A percentile compares a stretch with the other conserved stretches of the same genome.
These are phyloP conservation scores for Magnaporthales sp. DNA, from an alignment of 2,329 filamentous ascomycete species.

Conservation along the genomic window DNA sequence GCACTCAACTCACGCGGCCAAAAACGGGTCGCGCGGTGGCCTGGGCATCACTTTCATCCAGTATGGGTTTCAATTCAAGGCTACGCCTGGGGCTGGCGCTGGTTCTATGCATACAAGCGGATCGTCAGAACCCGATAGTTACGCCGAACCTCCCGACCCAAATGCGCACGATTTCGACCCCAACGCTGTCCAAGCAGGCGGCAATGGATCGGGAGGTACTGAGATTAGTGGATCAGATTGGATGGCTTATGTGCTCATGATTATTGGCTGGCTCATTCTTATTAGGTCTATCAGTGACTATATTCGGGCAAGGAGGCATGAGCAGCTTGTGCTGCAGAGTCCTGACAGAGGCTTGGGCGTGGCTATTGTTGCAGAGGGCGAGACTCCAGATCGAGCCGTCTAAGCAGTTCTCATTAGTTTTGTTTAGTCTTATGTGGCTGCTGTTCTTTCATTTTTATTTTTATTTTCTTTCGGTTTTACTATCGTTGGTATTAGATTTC, in stretches of 20 bases:
- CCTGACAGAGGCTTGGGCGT: conserved; percentile 80
- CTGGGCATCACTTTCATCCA: conserved; percentile 93
- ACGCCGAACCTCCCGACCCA: conserved; percentile 70
- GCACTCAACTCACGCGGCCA: conserved; percentile 95
- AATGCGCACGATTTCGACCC: conserved; percentile 87
- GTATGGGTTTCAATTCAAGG: conserved; percentile 94
- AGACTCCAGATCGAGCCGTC: conserved; percentile 69
- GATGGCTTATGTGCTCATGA: conserved; percentile 89
- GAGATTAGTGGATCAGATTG: conserved; percentile 70
- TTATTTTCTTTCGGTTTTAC: background rate
- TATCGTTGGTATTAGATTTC: background rate
- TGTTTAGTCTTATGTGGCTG: background rate
- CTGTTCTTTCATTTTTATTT: background rate
- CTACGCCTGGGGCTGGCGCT: conserved; percentile 26
- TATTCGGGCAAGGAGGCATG: conserved; percentile 76
- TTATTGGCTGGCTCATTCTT: conserved; percentile 95
- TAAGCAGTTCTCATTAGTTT: conserved; percentile 27
- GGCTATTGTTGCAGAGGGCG: conserved; percentile 79
- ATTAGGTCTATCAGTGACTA: conserved; percentile 93
- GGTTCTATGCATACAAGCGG: conserved; percentile 28
- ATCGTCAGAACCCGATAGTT: conserved; percentile 36
- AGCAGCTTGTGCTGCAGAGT: conserved; percentile 86
- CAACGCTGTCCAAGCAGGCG: conserved; percentile 44
- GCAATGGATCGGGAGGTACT: conserved; percentile 26
- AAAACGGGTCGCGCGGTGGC: conserved; percentile 91